Evolutionary conservation across 2,329 filamentous ascomycete genomes (phyloP).

Genomic region (Colletotrichum spaethianum): DNA sequence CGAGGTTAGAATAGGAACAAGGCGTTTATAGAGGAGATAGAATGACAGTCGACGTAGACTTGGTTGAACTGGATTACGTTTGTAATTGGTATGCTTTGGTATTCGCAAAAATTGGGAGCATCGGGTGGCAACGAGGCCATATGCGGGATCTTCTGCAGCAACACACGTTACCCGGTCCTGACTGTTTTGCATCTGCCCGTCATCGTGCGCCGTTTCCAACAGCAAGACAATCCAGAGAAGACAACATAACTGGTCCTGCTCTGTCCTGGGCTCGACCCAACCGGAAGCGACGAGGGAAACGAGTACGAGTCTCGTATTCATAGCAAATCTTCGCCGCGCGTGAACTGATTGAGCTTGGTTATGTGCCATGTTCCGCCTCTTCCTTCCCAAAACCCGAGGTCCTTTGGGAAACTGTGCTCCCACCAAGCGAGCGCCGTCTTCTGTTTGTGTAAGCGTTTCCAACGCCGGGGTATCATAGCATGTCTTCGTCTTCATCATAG

Average conservation of each 20-base stretch:
- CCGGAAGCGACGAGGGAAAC: not conserved
- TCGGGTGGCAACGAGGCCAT: not conserved
- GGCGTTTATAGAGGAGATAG: not conserved
- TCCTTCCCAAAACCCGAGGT: not conserved
- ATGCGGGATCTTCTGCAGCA: not conserved
- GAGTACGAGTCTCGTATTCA: not conserved
- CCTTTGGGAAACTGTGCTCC: not conserved
- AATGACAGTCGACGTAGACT: not conserved
- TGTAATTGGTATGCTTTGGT: not conserved
- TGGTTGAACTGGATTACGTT: not conserved
- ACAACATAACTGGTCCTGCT: not conserved
- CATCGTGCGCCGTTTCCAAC: not conserved
- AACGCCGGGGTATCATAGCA: slow-evolving; percentile 49
- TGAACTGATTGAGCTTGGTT: not conserved
- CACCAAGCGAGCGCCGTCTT: not conserved
- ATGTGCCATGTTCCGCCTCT: not conserved
- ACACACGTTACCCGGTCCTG: not conserved
- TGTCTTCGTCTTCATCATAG: slow-evolving; percentile 71
- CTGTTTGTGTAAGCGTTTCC: not conserved
- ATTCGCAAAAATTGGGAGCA: no score
- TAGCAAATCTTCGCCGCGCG: not conserved
- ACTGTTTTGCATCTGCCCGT: not conserved
- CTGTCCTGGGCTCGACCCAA: not conserved
- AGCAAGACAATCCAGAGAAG: not conserved
- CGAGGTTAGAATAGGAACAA: not conserved